Percentiles rank a stretch among this genome's conserved stretches.
These are phyloP conservation scores for Rhododendron williamsianum DNA, from an alignment of 148 eudicot genomes.

Conservation along the genomic window DNA sequence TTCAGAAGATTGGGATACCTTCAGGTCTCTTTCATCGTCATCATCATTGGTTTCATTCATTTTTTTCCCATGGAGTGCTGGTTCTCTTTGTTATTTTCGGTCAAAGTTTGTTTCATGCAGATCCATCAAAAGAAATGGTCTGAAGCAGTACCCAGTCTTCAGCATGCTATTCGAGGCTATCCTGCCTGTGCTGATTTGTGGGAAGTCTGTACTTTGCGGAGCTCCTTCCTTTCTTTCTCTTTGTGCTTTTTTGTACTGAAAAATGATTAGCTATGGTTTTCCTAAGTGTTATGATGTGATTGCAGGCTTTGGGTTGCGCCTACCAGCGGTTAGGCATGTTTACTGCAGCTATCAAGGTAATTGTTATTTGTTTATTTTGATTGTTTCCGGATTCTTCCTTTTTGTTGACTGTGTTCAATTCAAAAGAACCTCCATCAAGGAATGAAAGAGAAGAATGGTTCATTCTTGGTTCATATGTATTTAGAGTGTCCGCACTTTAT, in stretches of 20 bases:
- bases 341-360: slow-evolving; percentile 93
- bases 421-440: neutral
- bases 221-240: neutral
- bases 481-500: slow-evolving; percentile 1
- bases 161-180: slow-evolving; percentile 88
- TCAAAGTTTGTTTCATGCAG: slow-evolving; percentile 25
- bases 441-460: neutral
- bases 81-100: neutral
- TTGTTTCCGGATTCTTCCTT: neutral
- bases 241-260: neutral
- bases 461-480: neutral
- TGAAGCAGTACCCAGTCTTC: slow-evolving; percentile 84
- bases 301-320: slow-evolving; percentile 79
- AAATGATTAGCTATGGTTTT: neutral
- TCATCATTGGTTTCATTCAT: neutral
- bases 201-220: slow-evolving; percentile 59
- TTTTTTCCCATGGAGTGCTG: neutral
- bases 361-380: neutral
- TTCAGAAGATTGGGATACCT: slow-evolving; percentile 75
- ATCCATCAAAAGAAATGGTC: slow-evolving; percentile 79
- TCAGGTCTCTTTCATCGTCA: slow-evolving; percentile 42
- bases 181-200: slow-evolving; percentile 83
- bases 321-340: slow-evolving; percentile 92
- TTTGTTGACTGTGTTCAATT: neutral
- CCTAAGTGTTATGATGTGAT: neutral